Evolutionary conservation across 352 stramenopile species (phyloP), one percentile per base, ranked within the genome.

Genomic region (Globisporangium barbulae): DNA sequence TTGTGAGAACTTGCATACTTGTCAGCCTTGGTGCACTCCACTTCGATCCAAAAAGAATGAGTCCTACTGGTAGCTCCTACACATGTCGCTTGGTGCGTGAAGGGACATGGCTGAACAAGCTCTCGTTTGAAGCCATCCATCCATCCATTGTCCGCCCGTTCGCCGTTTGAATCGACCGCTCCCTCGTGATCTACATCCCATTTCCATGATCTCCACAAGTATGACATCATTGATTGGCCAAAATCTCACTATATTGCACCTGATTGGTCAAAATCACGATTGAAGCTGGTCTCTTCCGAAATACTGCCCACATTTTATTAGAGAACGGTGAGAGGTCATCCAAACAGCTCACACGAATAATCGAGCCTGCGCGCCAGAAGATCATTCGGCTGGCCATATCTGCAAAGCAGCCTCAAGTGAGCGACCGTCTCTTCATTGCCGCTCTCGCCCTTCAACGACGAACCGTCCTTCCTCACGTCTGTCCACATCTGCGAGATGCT

Each of bases 301-400:
- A 3, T 53, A 17, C 50, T 22, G 8, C 22, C 47, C 47, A 28
- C 25, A 28, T 28, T n/a, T 42, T 22, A 44, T 13, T 57, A 44
- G 30, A 57, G 30, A 30, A 19, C 50, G 3, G 28, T 57, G 15
- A 39, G 30, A 57, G 19, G 30, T 44, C 53, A 10, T 61, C 55
- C 55, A 61, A 64, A 64, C 45, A 64, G 5, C 31, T 0, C 31
- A 10, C 19, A 42, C 45, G 47, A 45, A 57, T 64, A 53, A 61
- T 61, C 55, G 19, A 13, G 30, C n/a, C 10, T 5, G 10, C 3
- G 33, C 3, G 10, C 30, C 33, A 56, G 5, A 10, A 49, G 58
- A 64, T 64, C 58, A 56, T 64, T 64, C 48, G 15, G 15, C 13
- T 1, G 10, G 39, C 21, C 22, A 22, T 25, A 1, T n/a, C 17